These are phyloP conservation scores for Sarcodon sp. DNA, from an alignment of 768 basidiomycete genomes.

Conservation along the genomic window DNA sequence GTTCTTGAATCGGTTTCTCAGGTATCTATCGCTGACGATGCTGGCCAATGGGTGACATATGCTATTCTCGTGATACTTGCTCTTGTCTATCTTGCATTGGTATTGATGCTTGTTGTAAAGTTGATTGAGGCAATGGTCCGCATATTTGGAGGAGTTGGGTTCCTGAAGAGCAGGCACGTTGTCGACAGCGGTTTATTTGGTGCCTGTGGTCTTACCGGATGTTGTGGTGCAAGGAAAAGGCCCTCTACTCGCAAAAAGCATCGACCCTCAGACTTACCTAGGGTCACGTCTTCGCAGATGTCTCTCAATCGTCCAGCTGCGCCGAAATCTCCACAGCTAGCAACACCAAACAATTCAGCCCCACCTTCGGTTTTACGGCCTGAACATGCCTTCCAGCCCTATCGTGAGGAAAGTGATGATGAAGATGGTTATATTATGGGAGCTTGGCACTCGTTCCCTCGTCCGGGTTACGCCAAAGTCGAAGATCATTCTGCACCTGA, in stretches of 20 bases:
- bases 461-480: slow-evolving; percentile 34
- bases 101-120: slow-evolving; percentile 77
- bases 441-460: slow-evolving; percentile 76
- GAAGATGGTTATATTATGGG: slow-evolving; percentile 84
- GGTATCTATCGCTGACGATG: slow-evolving; percentile 74
- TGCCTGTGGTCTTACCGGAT: slow-evolving; percentile 59
- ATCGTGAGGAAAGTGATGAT: slow-evolving; percentile 69
- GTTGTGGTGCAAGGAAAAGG: slow-evolving; percentile 36
- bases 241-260: slow-evolving; percentile 9
- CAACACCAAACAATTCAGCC: slow-evolving; percentile 31
- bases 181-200: slow-evolving; percentile 85
- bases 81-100: slow-evolving; percentile 74
- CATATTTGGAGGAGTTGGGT: slow-evolving; percentile 62
- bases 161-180: slow-evolving; percentile 70
- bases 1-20: slow-evolving; percentile 18
- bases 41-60: slow-evolving; percentile 90
- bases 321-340: not conserved
- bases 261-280: not conserved
- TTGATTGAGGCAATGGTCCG: slow-evolving; percentile 74
- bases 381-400: slow-evolving; percentile 66
- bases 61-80: slow-evolving; percentile 77
- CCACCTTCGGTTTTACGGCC: slow-evolving; percentile 67
- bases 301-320: not conserved
- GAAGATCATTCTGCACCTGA: slow-evolving; percentile 20
- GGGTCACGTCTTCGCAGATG: slow-evolving; percentile 1